Evolutionary conservation across 257 asterid genomes (phyloP).

Genomic region (Lycium ferocissimum): DNA sequence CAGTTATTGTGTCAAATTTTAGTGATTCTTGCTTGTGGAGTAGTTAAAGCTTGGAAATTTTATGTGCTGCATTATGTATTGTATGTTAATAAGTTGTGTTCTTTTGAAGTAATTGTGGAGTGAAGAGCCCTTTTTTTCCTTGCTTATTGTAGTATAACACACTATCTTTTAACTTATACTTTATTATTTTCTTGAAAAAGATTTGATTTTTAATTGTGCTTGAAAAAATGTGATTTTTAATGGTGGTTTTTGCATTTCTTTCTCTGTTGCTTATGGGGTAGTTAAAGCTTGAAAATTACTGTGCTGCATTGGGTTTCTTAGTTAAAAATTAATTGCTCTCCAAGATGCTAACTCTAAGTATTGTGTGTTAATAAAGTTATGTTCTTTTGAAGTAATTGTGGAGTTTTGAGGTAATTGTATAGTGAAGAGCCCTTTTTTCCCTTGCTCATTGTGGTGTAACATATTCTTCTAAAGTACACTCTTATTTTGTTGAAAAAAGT

Average conservation of each 20-base stretch:
- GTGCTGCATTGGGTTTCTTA: too few species aligned
- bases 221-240: not conserved
- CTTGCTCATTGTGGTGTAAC: not conserved
- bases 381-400: not conserved
- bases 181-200: not conserved
- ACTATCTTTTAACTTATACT: not conserved
- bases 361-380: not conserved
- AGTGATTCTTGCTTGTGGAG: not conserved
- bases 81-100: too few species aligned
- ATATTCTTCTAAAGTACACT: not conserved
- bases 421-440: not conserved
- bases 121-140: too few species aligned
- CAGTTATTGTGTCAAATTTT: not conserved
- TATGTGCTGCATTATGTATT: not conserved
- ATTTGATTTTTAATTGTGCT: constrained; percentile 21
- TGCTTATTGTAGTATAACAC: too few species aligned
- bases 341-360: not conserved
- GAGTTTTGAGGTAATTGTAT: not conserved
- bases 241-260: not conserved
- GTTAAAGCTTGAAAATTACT: too few species aligned
- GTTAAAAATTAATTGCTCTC: not conserved
- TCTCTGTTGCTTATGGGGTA: too few species aligned
- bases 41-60: not conserved
- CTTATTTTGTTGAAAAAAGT: not conserved
- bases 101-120: too few species aligned